Base-by-base conservation (phyloP, 345 rosid genomes). In the Chamaenerion angustifolium region DNA sequence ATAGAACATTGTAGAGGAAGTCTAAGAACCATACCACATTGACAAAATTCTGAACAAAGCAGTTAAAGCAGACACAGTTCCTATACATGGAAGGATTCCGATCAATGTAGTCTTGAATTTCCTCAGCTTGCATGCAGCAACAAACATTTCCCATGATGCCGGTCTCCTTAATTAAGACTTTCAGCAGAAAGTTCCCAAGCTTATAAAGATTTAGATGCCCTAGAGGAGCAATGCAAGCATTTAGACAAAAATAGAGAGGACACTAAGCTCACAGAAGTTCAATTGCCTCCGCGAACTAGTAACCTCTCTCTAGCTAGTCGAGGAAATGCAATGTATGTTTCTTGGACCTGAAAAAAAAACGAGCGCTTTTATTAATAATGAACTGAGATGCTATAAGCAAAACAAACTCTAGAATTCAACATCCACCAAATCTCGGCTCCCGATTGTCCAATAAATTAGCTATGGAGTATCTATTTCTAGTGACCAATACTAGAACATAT, bases 141-240 rank as follows among this genome's bases (percentile, higher is more conserved):
- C 95, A 77, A 64, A 80, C 85, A 56, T 93, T 54, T 54, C 98
- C 98, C 96, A 92, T 92, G n/a, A 68, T 51, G 62, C 63, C 5
- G 7, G 37, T 31, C 37, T 31, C 37, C 37, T 31, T 31, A 23
- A 23, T 5, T 23, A 31, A 31, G 37, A 4, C 37, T 31, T 21
- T 31, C 3, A 31, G 37, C 8, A 31, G 37, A 31, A 31, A 31
- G 1, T 31, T 31, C 37, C 37, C 37, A 31, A 31, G 37, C 37
- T 56, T 54, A 52, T 31, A 7, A 31, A 31, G 37, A 2, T 31
- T 31, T 31, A 31, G 37, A 31, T 31, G 37, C 37, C 37, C 8
- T 31, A 31, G 37, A 31, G 37, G 37, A 31, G 37, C 7, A 31
- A 31, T 31, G 37, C 37, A 31, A 31, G 37, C 37, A 31, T 31